Conservation (phyloP, 352 stramenopile species). For the Pythium volutum region DNA sequence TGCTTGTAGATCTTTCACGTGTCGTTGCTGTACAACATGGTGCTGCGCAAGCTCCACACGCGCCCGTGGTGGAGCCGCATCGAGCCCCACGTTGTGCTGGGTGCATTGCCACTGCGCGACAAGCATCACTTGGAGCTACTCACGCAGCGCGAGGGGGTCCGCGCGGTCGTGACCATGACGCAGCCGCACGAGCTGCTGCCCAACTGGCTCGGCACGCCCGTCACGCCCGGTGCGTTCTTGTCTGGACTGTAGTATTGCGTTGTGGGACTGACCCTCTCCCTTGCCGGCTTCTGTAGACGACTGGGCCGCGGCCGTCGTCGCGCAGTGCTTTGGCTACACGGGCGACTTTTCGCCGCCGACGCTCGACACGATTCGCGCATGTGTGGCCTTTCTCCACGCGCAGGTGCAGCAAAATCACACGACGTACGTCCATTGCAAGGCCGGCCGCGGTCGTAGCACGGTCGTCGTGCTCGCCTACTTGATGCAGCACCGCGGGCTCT, state of each 20-base stretch:
- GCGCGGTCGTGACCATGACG: conserved; percentile 80
- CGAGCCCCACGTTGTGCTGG: conserved; percentile 59
- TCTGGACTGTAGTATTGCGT: background rate
- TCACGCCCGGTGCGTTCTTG: conserved; percentile 42
- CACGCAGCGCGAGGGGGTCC: conserved; percentile 49
- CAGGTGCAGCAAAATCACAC: conserved; percentile 55
- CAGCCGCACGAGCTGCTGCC: conserved; percentile 59
- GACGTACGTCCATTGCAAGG: conserved; percentile 84
- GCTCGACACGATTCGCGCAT: conserved; percentile 57
- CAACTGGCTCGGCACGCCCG: conserved; percentile 56
- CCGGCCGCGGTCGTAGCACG: conserved; percentile 67
- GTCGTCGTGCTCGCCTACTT: conserved; percentile 73
- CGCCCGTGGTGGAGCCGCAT: conserved; percentile 78
- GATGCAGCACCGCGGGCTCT: conserved; percentile 55
- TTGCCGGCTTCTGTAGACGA: conserved; percentile 30
- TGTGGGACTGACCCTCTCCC: background rate
- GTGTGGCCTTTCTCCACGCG: conserved; percentile 55
- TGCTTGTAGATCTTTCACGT: conserved; percentile 58
- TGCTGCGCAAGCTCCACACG: conserved; percentile 35
- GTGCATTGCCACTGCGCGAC: conserved; percentile 57
- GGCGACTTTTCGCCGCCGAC: conserved; percentile 65
- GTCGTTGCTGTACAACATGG: conserved; percentile 78
- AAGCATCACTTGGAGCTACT: conserved; percentile 57
- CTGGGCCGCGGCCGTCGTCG: conserved; percentile 43
- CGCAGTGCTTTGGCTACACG: conserved; percentile 64